Evolutionary conservation across 768 basidiomycete genomes (phyloP), one percentile per base, ranked within the genome.

Genomic region (Leucogyrophana mollusca): DNA sequence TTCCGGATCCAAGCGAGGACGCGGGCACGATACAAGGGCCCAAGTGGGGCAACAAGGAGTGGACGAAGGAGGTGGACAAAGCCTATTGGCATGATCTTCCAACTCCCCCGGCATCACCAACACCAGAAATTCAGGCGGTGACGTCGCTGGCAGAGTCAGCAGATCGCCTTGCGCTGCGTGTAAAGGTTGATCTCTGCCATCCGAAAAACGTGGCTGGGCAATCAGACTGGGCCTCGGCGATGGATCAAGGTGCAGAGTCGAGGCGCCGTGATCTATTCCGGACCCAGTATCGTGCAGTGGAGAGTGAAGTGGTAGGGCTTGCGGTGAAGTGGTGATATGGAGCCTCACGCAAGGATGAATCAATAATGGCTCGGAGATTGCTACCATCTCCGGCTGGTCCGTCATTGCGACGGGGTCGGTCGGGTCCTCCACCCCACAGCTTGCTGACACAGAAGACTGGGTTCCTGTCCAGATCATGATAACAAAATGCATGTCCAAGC

Each of bases 221-320:
- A 66, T 48, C 56, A 13, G 6, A 27, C n/a, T 76, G 67, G 77
- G 58, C 50, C 40, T 60, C 45, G 16, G 53, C 45, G 17, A 67
- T 79, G 66, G 71, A 78, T 47, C 72, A 58, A 16, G 60, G 62
- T 9, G 73, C 74, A 23, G 78, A 78, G 47, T 62, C 50, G 23
- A 64, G 68, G 49, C 64, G 79, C 36, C 65, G 68, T 58, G 60
- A 64, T 41, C 61, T 80, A 24, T 80, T 95, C 58, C 75, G 91
- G 62, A 95, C 94, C 2, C 69, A 79, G 59, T 95, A 93, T 61
- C 77, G 81, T 48, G 88, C 88, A 21, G 91, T 96, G 2, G 89
- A 89, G 66, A 90, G 83, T 66, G 90, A 93, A 56, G 82, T 90
- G 17, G 68, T 86, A 32, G 90, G 89, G 17, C 64, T 87, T 33